Base-by-base conservation (phyloP, 805 yeast genomes). In the Teunomyces aglyptinius region DNA sequence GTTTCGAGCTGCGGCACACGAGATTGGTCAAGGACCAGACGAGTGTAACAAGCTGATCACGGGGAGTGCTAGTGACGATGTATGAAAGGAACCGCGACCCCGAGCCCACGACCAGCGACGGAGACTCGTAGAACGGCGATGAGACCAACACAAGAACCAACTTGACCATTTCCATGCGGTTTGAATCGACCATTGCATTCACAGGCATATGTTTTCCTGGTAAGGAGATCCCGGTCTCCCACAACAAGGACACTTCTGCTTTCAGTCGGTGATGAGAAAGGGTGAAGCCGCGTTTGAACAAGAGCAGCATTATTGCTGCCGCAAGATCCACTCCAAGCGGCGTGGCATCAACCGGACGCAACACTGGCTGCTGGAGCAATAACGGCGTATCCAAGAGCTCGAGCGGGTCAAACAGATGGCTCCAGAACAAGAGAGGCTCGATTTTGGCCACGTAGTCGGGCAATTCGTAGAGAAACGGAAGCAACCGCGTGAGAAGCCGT, bases 381-480 rank as follows among this genome's bases (percentile, higher is more conserved):
- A 22, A 22, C 19, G 20, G 32, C 3, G 15, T 13, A 13, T 33
- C 45, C 12, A 44, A 16, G 16, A 48, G 36, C 16, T 19, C 20
- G 16, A 47, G 15, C 3, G 43, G 73, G 64, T 86, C 85, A 75
- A 59, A 82, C 55, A 53, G 43, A 61, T 67, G 56, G 63, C 64
- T 10, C 65, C 64, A 44, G 56, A 68, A 53, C 55, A 67, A 20
- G 58, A 65, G 40, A 52, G 44, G 43, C 50, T 70, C 72, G 8
- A 68, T 51, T 2, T 56, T 54, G 6, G 40, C 35, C 12, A 31
- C 38, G 48, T 60, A 63, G 20, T 56, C 54, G 5, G 59, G 70
- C 8, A 68, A 59, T 63, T 90, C 96, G 56, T 77, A 86, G 5
- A 85, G 58, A 40, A 80, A 76, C 0, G 97, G 97, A 16, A 86